A percentile compares a stretch with the other conserved stretches of the same genome.
Evolutionary conservation across 768 basidiomycete species (phyloP).

Genomic region (Sistotremastrum suecicum): DNA sequence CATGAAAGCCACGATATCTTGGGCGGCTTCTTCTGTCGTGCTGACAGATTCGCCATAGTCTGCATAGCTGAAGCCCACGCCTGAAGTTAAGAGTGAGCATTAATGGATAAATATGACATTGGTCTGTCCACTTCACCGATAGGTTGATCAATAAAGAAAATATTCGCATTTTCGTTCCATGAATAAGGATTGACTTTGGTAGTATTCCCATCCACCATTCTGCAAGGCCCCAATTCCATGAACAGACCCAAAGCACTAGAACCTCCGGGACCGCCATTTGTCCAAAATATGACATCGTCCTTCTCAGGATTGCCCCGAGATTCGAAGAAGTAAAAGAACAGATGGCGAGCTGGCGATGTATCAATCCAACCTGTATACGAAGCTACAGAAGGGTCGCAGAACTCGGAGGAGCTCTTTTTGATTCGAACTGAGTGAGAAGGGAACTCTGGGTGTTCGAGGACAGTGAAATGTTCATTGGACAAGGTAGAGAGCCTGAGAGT

Average conservation of each 20-base stretch:
- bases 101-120: constrained; percentile 14
- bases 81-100: constrained; percentile 12
- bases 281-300: constrained; percentile 16
- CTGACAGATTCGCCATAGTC: constrained; percentile 15
- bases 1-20: constrained; percentile 20
- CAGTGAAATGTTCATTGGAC: not conserved
- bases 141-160: constrained; percentile 21
- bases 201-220: constrained; percentile 8
- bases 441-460: constrained; percentile 1
- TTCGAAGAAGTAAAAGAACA: constrained; percentile 16
- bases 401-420: not conserved
- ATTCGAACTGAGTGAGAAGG: constrained; percentile 3
- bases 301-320: constrained; percentile 12
- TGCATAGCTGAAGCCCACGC: constrained; percentile 35
- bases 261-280: constrained; percentile 22
- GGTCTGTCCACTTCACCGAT: constrained; percentile 8
- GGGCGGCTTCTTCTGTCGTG: constrained; percentile 18
- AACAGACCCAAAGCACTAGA: constrained; percentile 12
- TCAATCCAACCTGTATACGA: constrained; percentile 10
- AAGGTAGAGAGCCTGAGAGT: not conserved
- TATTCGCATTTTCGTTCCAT: constrained; percentile 27
- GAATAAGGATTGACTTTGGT: constrained; percentile 22
- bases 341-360: constrained; percentile 2
- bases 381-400: constrained; percentile 3
- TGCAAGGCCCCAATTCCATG: constrained; percentile 15